A percentile compares a stretch with the other conserved stretches of the same genome.
These are phyloP conservation scores for Yamadazyma ubonensis DNA, from an alignment of 805 yeast species.

Conservation along the genomic window DNA sequence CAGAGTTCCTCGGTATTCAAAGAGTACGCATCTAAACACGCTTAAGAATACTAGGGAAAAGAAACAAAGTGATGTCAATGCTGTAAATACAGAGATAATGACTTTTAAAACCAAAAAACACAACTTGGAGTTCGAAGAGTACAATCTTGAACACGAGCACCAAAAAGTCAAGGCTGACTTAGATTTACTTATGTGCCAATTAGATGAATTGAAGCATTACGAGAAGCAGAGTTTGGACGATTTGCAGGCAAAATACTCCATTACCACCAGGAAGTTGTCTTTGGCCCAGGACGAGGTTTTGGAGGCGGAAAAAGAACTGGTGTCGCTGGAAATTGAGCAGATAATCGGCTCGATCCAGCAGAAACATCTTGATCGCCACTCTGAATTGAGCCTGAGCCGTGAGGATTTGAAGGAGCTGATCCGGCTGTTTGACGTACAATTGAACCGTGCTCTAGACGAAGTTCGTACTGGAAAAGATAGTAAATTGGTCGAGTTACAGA, in stretches of 20 bases:
- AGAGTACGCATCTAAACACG: conserved; percentile 15
- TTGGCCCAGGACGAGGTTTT: conserved; percentile 22
- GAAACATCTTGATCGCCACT: conserved; percentile 29
- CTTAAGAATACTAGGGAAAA: conserved; percentile 14
- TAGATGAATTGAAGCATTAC: conserved; percentile 26
- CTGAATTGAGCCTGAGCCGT: conserved; percentile 14
- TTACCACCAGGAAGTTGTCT: conserved; percentile 22
- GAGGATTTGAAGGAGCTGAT: conserved; percentile 18
- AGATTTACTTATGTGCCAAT: conserved; percentile 32
- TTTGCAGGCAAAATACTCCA: conserved; percentile 23
- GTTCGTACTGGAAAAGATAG: conserved; percentile 2
- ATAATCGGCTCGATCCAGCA: conserved; percentile 36
- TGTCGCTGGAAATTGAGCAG: conserved; percentile 26
- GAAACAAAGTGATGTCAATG: conserved; percentile 18
- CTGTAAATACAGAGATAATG: conserved; percentile 21
- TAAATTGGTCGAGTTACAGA: conserved; percentile 6
- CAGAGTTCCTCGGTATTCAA: conserved; percentile 15
- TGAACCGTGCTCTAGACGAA: conserved; percentile 4
- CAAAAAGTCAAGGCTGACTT: conserved; percentile 38
- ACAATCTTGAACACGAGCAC: conserved; percentile 32
- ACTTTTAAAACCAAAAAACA: conserved; percentile 38
- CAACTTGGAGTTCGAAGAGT: conserved; percentile 35
- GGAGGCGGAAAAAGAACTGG: conserved; percentile 25
- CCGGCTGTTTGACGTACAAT: neutral
- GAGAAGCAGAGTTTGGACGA: conserved; percentile 24